Evolutionary conservation across 257 asterid genomes (phyloP).

Genomic region (Nicotiana noctiflora): DNA sequence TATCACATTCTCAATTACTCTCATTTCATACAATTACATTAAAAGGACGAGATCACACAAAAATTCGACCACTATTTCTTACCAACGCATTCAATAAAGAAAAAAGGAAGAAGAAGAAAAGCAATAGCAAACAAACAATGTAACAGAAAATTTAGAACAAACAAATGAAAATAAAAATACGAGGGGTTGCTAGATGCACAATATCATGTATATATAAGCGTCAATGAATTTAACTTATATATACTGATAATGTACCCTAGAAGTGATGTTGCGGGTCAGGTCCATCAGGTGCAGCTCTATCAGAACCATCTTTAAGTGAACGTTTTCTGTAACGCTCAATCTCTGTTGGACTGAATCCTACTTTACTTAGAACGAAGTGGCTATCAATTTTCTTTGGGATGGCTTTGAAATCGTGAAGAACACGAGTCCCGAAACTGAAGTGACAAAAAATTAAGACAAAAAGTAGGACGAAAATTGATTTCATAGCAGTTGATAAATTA

Average conservation of each 20-base stretch:
- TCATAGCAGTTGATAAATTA: neutral
- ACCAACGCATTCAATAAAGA: neutral
- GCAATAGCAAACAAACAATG: neutral
- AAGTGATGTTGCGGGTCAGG: constrained; percentile 45
- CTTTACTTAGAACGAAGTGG: constrained; percentile 14
- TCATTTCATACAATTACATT: neutral
- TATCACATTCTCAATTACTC: neutral
- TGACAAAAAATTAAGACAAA: neutral
- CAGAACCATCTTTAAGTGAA: constrained; percentile 11
- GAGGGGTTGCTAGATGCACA: neutral
- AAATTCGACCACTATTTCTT: neutral
- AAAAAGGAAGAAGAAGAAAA: too few species aligned
- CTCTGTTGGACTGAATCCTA: constrained; percentile 23
- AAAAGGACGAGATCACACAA: neutral
- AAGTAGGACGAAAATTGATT: neutral
- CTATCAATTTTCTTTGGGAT: neutral
- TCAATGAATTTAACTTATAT: neutral
- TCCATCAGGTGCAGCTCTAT: constrained; percentile 33
- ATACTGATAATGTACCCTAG: neutral
- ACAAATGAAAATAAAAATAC: too few species aligned
- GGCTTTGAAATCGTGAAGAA: too few species aligned
- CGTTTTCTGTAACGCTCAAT: constrained; percentile 14
- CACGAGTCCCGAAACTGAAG: neutral
- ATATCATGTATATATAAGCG: neutral
- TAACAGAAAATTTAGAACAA: neutral